Conservation (phyloP, 371 early-diverging fungal species). For the Apophysomyces ossiformis region DNA sequence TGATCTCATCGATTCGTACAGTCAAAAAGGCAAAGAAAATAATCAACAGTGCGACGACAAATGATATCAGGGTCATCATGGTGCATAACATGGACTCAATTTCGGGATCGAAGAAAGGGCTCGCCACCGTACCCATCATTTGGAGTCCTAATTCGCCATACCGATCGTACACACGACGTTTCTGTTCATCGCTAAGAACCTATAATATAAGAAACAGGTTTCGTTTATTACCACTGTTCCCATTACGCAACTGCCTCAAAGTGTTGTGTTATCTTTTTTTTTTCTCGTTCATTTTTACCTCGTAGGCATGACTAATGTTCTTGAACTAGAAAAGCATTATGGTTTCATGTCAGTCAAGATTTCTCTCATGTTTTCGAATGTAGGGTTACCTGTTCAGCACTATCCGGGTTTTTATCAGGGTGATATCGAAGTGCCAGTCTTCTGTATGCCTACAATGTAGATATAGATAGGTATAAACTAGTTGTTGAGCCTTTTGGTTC, state of each 20-base stretch:
- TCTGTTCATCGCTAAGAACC: conserved; percentile 72
- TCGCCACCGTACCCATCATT: conserved; percentile 77
- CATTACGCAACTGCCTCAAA: background rate
- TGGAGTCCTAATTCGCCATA: conserved; percentile 88
- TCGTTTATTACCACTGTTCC: conserved; percentile 1
- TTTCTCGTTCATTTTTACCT: conserved; percentile 39
- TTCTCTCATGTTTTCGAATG: background rate
- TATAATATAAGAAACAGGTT: conserved; percentile 1
- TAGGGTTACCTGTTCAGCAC: conserved; percentile 51
- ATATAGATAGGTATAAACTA: background rate
- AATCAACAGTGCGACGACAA: conserved; percentile 67
- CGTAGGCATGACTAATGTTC: conserved; percentile 83
- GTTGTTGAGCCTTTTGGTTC: background rate
- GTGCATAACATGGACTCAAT: conserved; percentile 74
- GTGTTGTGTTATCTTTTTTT: background rate
- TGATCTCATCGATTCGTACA: conserved; percentile 71
- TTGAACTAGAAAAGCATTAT: conserved; percentile 58
- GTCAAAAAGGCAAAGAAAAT: conserved; percentile 80
- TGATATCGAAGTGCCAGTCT: conserved; percentile 77
- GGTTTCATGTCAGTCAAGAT: background rate
- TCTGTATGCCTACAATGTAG: conserved; percentile 37
- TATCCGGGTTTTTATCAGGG: conserved; percentile 74
- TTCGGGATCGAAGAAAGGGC: conserved; percentile 80
- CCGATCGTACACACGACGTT: conserved; percentile 81
- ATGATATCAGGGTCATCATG: conserved; percentile 58